Evolutionary conservation across 2,329 filamentous ascomycete species (phyloP), one percentile per base, ranked within the genome.

Genomic region (Thermothelomyces thermophilus): DNA sequence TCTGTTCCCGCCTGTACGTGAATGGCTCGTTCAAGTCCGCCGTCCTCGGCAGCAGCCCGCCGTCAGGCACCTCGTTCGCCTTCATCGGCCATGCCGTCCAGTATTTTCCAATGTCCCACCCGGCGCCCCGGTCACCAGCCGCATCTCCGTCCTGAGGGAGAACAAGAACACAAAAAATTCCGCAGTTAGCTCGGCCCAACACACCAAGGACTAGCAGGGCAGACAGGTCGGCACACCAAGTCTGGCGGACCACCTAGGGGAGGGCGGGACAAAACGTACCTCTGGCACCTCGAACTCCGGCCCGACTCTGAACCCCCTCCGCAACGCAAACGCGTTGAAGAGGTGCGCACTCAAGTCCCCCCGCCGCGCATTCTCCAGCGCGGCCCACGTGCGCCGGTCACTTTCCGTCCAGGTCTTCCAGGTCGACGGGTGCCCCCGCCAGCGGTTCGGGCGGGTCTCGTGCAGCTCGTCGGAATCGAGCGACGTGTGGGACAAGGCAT

Each of bases 71-170:
- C 22, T 75, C 68, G 7, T 72, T 68, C 4, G 77, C 72, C 17
- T 74, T 73, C 61, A 94, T 65, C 4, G 91, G 91, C 91, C 91
- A 96, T 0, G 90, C 86, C 16, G 87, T 87, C 90, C 91, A 96
- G 4, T 63, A 56, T 51, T 76, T 79, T 0, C 78, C 73, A 2
- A 77, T 77, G 4, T 64, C 65, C 74, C 79, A 83, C 39, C 68
- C 55, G 7, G 16, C 56, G 5, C 5, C 9, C 5, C 24, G 5
- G 24, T 26, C 9, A 9, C 24, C 24, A 26, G 24, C 24, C 24
- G 24, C 24, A 4, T 63, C 62, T 37, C 62, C 57, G 6, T 56
- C 16, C 28, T 40, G 8, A 2, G 33, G n/a, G n/a, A n/a, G n/a
- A n/a, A n/a, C n/a, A n/a, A n/a, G n/a, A n/a, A n/a, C n/a, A n/a